Evolutionary conservation across 768 basidiomycete species (phyloP), one percentile per base, ranked within the genome.

Genomic region (Calocybe indica): DNA sequence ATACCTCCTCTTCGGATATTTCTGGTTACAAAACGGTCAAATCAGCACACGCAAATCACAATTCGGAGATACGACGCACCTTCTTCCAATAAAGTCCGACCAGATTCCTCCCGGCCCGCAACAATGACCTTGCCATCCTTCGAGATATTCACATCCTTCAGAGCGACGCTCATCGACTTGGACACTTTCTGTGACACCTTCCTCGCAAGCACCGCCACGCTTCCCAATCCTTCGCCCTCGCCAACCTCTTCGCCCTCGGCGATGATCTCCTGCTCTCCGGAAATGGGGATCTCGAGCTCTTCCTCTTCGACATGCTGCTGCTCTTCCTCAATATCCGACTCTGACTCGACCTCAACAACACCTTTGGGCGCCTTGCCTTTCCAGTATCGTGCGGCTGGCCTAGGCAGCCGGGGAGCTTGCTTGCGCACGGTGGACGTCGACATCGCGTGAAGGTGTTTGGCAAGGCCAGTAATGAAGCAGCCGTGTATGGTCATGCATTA

Each of bases 321-420:
- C 31, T 67, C 71, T 1, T 76, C 80, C 51, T 81, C 77, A 41
- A 78, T 75, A 38, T 84, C 84, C 3, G 82, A 83, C 54, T 87
- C 85, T 5, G 85, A 84, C 14, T 77, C 69, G 36, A 68, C 64
- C 22, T 79, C 79, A 1, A 68, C 69, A 32, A 68, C 74, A 40
- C 87, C 88, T 63, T 89, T 91, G 0, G 91, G 91, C 0, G 82
- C 88, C 56, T 91, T 90, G 47, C 92, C 92, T 56, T 87, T 88
- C 83, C 90, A 89, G 65, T 95, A 94, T 2, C 92, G 85, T 5
- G 80, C 85, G 2, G 80, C 90, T 5, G 92, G 89, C 44, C 75
- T 72, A n/a, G 89, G 76, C 6, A 82, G 75, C n/a, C 88, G 80
- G 14, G 85, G 80, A 6, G 88, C 88, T 50, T 80, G 78, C 55